Base-by-base conservation (phyloP, 306 rosid genomes). In the Pyrus communis region DNA sequence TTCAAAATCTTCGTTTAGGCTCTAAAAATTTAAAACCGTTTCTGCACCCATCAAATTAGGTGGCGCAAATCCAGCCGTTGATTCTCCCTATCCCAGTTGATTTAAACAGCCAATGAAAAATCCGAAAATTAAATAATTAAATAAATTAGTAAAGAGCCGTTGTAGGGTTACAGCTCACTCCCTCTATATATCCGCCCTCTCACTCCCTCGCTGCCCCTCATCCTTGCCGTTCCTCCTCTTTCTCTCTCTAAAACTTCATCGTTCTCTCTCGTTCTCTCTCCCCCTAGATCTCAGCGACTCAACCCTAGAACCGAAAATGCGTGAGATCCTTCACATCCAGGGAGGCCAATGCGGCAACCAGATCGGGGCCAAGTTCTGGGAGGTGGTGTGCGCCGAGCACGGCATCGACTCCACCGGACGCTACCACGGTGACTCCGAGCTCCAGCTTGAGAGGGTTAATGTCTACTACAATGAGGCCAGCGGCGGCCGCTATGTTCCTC, bases 281-380 rank as follows among this genome's bases (percentile, higher is more conserved):
- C 38, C 38, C 38, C 38, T 38, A 33, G 17, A 2, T 19, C 11
- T 67, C 59, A 21, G 43, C 7, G 4, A 7, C 28, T 19, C 27
- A n/a, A 72, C 40, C 27, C 42, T 17, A 27, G 13, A 62, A 28
- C 67, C 35, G 28, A 80, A 80, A 52, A 84, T 84, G 87, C 70
- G 84, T 18, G 87, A 84, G 40, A 84, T 84, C 19, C 87, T 84
- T 69, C 87, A 83, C 79, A 81, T 84, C 35, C 87, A 84, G 45
- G 85, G 85, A 69, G 87, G 87, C 67, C 87, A 80, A 21, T 84
- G 87, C 70, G 87, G 87, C 33, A 84, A 84, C 82, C 87, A 84
- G 68, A 84, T 80, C 69, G 84, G 87, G 28, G 87, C 87, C 43
- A 84, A 84, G 84, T 84, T 84, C 84, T 84, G 87, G 84, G 84